A percentile compares a stretch with the other conserved stretches of the same genome.
Evolutionary conservation across 257 asterid species (phyloP).

Genomic region (Scutellaria barbata): DNA sequence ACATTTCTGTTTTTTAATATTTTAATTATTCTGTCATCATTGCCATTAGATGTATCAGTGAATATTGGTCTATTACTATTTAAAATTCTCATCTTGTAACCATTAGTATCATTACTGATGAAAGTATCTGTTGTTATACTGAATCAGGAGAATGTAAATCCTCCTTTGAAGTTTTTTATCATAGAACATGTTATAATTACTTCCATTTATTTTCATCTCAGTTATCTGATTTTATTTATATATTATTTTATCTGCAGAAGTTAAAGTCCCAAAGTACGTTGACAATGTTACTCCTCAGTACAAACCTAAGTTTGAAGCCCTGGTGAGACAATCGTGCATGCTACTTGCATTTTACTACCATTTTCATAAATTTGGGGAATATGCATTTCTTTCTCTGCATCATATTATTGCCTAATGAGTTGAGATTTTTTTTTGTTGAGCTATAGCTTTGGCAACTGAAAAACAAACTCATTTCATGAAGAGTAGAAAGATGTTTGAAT

Average conservation of each 20-base stretch:
- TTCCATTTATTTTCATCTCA: conserved; percentile 13
- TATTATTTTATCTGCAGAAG: conserved; percentile 50
- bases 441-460: conserved; percentile 29
- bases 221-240: conserved; percentile 24
- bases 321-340: conserved; percentile 58
- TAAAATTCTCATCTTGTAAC: conserved; percentile 3
- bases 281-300: conserved; percentile 88
- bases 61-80: not conserved
- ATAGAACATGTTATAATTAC: conserved; percentile 1
- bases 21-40: not conserved
- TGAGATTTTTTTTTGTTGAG: not conserved
- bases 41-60: conserved; percentile 12
- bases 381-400: conserved; percentile 2
- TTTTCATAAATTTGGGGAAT: conserved; percentile 3
- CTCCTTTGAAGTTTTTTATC: conserved; percentile 4
- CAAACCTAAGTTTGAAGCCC: conserved; percentile 81
- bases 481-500: conserved; percentile 13
- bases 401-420: conserved; percentile 15
- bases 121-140: conserved; percentile 21
- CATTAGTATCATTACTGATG: not conserved
- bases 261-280: conserved; percentile 79
- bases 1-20: conserved; percentile 8
- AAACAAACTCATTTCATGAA: conserved; percentile 11
- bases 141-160: conserved; percentile 8
- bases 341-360: not conserved